Evolutionary conservation across 352 stramenopile genomes (phyloP).

Genomic region (Pythium chondricola): DNA sequence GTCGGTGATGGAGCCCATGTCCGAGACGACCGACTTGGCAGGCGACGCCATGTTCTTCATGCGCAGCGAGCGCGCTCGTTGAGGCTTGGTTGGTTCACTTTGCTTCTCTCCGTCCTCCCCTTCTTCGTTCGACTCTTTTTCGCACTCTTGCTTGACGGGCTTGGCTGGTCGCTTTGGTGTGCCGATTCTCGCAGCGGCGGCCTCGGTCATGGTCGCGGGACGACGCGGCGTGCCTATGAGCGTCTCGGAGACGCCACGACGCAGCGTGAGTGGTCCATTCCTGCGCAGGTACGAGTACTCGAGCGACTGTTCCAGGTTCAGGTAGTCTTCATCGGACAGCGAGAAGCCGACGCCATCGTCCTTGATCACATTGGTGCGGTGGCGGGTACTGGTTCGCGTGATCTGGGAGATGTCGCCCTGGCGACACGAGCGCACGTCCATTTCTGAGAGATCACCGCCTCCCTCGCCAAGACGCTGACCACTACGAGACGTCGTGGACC

Average conservation of each 20-base stretch:
- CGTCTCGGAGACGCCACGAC: not conserved
- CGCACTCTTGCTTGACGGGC: not conserved
- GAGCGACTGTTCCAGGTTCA: constrained; percentile 42
- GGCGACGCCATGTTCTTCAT: constrained; percentile 42
- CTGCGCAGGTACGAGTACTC: constrained; percentile 22
- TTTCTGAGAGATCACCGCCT: constrained; percentile 15
- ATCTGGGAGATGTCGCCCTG: constrained; percentile 15
- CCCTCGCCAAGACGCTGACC: constrained; percentile 5
- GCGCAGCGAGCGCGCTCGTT: not conserved
- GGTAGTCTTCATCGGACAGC: constrained; percentile 68
- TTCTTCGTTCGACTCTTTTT: not conserved
- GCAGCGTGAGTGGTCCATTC: not conserved
- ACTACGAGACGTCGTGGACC: constrained; percentile 10
- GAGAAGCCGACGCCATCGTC: constrained; percentile 35
- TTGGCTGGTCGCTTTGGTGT: not conserved
- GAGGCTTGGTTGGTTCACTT: not conserved
- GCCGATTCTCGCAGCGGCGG: not conserved
- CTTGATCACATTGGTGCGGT: constrained; percentile 20
- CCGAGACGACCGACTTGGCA: constrained; percentile 29
- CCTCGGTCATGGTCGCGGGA: constrained; percentile 4
- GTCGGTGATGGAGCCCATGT: constrained; percentile 29
- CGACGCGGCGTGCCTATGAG: not conserved
- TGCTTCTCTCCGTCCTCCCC: not conserved
- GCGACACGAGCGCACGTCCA: constrained; percentile 25
- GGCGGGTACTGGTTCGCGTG: constrained; percentile 27